Conservation (phyloP, 2,329 filamentous ascomycete species). For the Chaetomium olivaceum region DNA sequence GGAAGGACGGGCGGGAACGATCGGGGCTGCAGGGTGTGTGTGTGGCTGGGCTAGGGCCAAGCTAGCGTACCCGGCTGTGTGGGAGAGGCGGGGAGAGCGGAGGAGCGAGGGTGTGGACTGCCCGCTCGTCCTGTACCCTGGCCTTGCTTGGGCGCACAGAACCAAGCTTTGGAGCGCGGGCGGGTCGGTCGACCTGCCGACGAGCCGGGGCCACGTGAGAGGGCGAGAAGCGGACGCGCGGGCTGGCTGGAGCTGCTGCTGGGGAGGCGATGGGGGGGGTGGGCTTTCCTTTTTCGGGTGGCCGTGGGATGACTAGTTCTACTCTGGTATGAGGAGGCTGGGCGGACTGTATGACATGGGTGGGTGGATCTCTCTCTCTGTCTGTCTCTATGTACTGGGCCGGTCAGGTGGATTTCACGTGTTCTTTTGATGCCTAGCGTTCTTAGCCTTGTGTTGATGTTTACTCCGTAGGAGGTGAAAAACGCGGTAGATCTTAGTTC, state of each 20-base stretch:
- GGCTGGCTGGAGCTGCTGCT: neutral
- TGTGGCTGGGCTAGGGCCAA: too few species aligned
- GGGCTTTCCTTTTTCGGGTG: constrained; percentile 6
- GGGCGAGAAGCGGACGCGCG: neutral
- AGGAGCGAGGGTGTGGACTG: neutral
- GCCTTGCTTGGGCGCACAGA: constrained; percentile 12
- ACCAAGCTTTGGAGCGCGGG: constrained; percentile 6
- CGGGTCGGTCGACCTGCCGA: neutral
- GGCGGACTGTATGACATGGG: constrained; percentile 11
- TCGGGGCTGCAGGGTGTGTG: neutral
- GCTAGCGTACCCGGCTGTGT: constrained; percentile 11
- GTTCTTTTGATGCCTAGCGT: neutral
- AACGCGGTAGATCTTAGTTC: constrained; percentile 8
- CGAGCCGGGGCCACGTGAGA: constrained; percentile 7
- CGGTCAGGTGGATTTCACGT: constrained; percentile 18
- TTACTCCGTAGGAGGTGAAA: neutral
- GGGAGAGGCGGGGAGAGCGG: constrained; percentile 1
- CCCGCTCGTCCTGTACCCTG: neutral
- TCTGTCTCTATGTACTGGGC: neutral
- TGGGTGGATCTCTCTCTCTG: neutral
- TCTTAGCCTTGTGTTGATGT: neutral
- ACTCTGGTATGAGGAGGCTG: constrained; percentile 3
- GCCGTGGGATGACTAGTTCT: neutral
- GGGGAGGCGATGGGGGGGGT: neutral
- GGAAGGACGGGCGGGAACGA: neutral